A percentile compares a stretch with the other conserved stretches of the same genome.
Conservation (phyloP, 176 grass and related monocot species). For the Tuctoria greenei region DNA sequence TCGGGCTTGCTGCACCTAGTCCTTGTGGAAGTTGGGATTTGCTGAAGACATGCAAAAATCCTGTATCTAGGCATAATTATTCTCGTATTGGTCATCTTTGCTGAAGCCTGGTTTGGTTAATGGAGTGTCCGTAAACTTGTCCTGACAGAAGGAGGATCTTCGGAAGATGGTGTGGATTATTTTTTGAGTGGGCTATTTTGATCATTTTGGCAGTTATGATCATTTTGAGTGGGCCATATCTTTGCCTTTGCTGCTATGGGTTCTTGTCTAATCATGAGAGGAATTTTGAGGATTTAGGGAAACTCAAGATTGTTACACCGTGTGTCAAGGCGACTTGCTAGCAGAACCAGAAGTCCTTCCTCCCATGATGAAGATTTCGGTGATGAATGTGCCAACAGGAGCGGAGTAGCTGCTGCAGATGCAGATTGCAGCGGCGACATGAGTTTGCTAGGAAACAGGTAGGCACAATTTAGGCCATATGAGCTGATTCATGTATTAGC, state of each 20-base stretch:
- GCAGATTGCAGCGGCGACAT: no score
- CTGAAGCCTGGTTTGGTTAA: slow-evolving; percentile 96
- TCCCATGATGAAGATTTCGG: slow-evolving; percentile 31
- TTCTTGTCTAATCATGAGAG: slow-evolving; percentile 46
- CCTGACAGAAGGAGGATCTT: slow-evolving; percentile 83
- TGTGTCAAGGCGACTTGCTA: slow-evolving; percentile 40
- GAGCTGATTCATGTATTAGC: no score
- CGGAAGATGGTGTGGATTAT: slow-evolving; percentile 71
- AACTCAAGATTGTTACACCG: slow-evolving; percentile 38
- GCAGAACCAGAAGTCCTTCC: slow-evolving; percentile 3
- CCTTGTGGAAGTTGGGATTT: slow-evolving; percentile 89
- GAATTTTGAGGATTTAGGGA: slow-evolving; percentile 49
- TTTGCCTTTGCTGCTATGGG: slow-evolving; percentile 57
- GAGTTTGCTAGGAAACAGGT: no score
- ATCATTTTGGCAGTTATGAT: slow-evolving; percentile 81
- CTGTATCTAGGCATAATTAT: slow-evolving; percentile 95
- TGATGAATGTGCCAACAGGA: slow-evolving; percentile 54
- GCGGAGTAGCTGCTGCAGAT: no score
- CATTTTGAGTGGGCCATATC: slow-evolving; percentile 74
- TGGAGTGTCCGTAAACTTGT: slow-evolving; percentile 95
- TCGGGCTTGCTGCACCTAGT: slow-evolving; percentile 59
- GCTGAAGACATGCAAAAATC: slow-evolving; percentile 97
- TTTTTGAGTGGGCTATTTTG: slow-evolving; percentile 84
- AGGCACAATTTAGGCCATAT: no score
- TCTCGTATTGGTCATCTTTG: slow-evolving; percentile 66